These are phyloP conservation scores for Endothia cerciana DNA, from an alignment of 2,329 filamentous ascomycete genomes.

Conservation along the genomic window DNA sequence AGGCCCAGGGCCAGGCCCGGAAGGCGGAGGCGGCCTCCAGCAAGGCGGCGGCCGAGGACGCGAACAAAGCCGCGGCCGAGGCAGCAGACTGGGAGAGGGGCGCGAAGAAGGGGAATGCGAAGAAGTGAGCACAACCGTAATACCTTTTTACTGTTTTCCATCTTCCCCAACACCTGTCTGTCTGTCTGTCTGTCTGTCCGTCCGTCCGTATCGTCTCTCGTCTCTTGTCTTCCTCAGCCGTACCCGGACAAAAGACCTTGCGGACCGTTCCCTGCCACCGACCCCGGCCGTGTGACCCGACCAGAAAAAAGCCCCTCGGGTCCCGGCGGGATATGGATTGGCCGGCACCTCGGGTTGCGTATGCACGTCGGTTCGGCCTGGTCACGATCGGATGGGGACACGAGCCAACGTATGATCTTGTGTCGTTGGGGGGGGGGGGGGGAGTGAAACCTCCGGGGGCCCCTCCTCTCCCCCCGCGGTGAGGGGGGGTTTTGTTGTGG, in stretches of 20 bases:
- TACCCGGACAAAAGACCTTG: not conserved
- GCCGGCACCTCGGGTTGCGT: not conserved
- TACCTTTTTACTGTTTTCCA: not conserved
- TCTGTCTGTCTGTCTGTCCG: not conserved
- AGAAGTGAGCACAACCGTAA: constrained; percentile 69
- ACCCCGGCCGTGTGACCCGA: not conserved
- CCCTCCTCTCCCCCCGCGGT: no score
- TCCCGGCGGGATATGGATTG: not conserved
- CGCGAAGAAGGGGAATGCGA: constrained; percentile 73
- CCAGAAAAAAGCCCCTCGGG: not conserved
- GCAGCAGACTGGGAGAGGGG: constrained; percentile 83
- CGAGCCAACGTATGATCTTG: not conserved
- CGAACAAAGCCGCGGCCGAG: constrained; percentile 69
- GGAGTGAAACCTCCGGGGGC: no score
- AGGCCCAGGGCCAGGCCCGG: constrained; percentile 84
- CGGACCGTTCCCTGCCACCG: not conserved
- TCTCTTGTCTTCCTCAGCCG: not conserved
- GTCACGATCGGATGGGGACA: not conserved
- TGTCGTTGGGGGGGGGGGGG: not conserved
- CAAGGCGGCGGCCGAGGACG: constrained; percentile 74
- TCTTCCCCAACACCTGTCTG: not conserved
- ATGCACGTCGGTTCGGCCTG: not conserved
- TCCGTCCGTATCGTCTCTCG: not conserved
- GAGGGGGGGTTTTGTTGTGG: no score
- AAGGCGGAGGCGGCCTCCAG: constrained; percentile 86